phyloP scores from a whole-genome alignment of 164 flowering plant species.

The Pachysandra terminalis region DNA sequence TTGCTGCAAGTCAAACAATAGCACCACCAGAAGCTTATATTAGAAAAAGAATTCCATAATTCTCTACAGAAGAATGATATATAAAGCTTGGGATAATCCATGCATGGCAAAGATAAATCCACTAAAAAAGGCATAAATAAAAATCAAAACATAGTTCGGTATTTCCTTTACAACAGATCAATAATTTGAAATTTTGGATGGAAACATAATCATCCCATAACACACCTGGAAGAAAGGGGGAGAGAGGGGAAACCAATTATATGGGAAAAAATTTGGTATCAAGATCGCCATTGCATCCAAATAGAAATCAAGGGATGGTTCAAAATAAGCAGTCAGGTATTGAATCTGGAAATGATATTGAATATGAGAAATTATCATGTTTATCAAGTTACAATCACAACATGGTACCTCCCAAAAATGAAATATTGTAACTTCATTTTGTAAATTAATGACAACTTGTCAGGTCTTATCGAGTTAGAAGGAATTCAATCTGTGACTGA shows the following conservation, averaged over 20 bases:
- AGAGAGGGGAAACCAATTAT: too few species aligned
- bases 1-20: conserved; percentile 61
- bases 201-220: neutral
- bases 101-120: neutral
- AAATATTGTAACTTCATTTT: too few species aligned
- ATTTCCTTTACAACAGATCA: too few species aligned
- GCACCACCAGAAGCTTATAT: conserved; percentile 12
- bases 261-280: too few species aligned
- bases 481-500: too few species aligned
- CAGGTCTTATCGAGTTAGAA: neutral
- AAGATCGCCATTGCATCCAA: neutral
- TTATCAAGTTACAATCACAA: neutral
- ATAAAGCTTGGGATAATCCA: neutral
- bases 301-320: too few species aligned
- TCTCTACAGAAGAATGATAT: neutral
- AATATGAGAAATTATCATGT: neutral
- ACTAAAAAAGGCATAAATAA: neutral
- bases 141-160: too few species aligned
- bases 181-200: neutral
- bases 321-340: too few species aligned
- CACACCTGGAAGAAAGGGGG: too few species aligned
- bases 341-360: neutral
- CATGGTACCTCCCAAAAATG: neutral
- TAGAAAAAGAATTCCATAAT: too few species aligned
- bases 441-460: neutral